These are phyloP conservation scores for Kappamyces sp. DNA, from an alignment of 192 early-diverging fungal genomes.

Conservation along the genomic window DNA sequence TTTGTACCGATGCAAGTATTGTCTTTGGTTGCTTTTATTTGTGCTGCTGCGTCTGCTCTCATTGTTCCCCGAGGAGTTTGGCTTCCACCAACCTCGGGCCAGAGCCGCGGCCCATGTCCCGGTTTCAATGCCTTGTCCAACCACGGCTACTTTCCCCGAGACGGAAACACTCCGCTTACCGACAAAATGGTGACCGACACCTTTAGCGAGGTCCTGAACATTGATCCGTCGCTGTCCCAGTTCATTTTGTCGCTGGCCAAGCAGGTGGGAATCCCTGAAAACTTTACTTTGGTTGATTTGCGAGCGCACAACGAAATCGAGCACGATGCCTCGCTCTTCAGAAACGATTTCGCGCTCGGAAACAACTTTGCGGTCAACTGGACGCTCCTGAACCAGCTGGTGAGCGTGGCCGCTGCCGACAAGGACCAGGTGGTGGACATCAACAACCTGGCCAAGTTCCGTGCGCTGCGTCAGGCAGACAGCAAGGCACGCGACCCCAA, in stretches of 20 bases:
- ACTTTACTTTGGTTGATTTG: constrained; percentile 3
- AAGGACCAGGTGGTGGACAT: constrained; percentile 18
- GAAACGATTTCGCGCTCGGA: constrained; percentile 28
- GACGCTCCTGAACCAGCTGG: constrained; percentile 16
- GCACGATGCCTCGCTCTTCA: constrained; percentile 32
- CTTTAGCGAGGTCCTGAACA: background rate
- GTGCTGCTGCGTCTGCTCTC: background rate
- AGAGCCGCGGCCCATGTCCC: constrained; percentile 21
- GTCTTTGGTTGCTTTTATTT: background rate
- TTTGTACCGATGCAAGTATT: background rate
- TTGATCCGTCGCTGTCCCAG: constrained; percentile 4
- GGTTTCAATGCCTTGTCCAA: constrained; percentile 26
- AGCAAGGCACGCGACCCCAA: constrained; percentile 22
- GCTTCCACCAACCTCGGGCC: constrained; percentile 9
- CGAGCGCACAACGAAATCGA: constrained; percentile 21
- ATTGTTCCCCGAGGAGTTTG: constrained; percentile 5
- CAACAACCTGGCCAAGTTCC: constrained; percentile 20
- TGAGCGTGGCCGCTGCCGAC: background rate
- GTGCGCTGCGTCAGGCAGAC: constrained; percentile 18
- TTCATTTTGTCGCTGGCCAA: background rate
- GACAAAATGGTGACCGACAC: constrained; percentile 1
- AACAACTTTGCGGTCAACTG: constrained; percentile 17
- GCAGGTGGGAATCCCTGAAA: constrained; percentile 1
- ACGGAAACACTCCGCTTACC: constrained; percentile 15
- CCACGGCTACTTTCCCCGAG: constrained; percentile 31